Percentiles rank a stretch among this genome's conserved stretches.
phyloP scores from a whole-genome alignment of 2,329 filamentous ascomycete genomes.

The Fusarium sp. region DNA sequence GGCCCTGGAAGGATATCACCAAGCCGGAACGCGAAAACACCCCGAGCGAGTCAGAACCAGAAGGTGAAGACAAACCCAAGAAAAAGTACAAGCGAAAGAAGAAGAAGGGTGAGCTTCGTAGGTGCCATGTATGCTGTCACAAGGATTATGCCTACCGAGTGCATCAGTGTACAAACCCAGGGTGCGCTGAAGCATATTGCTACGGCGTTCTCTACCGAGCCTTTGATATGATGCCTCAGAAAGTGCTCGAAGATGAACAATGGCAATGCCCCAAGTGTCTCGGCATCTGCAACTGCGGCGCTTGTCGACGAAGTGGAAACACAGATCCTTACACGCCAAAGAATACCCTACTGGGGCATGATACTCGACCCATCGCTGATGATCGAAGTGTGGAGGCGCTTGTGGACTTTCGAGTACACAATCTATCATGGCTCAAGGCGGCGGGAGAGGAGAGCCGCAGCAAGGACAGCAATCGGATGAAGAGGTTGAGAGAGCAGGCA shows the following conservation, averaged over 20 bases:
- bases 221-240: conserved; percentile 89
- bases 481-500: conserved; percentile 66
- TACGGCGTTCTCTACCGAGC: conserved; percentile 93
- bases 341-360: conserved; percentile 88
- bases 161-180: conserved; percentile 77
- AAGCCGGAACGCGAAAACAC: conserved; percentile 65
- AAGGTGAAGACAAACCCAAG: conserved; percentile 73
- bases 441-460: conserved; percentile 69
- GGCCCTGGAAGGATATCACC: conserved; percentile 86
- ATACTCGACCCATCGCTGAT: conserved; percentile 91
- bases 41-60: conserved; percentile 63
- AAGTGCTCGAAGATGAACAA: conserved; percentile 80
- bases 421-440: conserved; percentile 82
- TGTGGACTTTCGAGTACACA: conserved; percentile 91
- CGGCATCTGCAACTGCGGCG: conserved; percentile 87
- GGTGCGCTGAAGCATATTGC: conserved; percentile 84
- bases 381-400: conserved; percentile 89
- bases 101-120: conserved; percentile 66
- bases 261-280: conserved; percentile 93
- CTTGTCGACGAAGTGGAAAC: conserved; percentile 75
- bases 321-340: conserved; percentile 87
- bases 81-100: conserved; percentile 68
- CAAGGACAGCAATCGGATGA: conserved; percentile 68
- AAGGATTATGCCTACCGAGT: conserved; percentile 87
- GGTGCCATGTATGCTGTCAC: conserved; percentile 87